Percentiles rank a stretch among this genome's conserved stretches.
phyloP scores from a whole-genome alignment of 495 filamentous ascomycete species.

The Hypomontagnella monticulosa region DNA sequence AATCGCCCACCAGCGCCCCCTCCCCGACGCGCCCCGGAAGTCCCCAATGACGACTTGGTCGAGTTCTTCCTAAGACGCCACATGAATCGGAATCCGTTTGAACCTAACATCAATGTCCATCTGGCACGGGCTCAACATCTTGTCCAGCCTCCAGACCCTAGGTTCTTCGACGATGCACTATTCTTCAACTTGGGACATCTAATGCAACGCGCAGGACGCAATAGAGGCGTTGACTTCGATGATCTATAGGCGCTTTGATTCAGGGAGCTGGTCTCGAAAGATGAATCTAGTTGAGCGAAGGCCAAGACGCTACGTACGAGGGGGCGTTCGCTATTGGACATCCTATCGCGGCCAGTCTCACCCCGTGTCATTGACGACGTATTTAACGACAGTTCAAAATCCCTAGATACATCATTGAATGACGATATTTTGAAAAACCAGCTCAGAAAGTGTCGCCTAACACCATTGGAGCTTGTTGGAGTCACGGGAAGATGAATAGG shows the following conservation, averaged over 20 bases:
- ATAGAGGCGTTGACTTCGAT: background rate
- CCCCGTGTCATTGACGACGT: no score
- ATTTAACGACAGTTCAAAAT: no score
- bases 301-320: no score
- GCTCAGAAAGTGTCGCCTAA: no score
- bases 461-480: no score
- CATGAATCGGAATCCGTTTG: slow-evolving; percentile 18
- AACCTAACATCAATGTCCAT: slow-evolving; percentile 7
- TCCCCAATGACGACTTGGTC: background rate
- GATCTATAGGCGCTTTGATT: background rate
- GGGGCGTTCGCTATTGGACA: no score
- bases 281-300: no score
- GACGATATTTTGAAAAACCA: no score
- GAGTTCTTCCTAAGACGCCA: background rate
- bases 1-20: background rate
- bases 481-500: no score
- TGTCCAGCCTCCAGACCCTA: background rate
- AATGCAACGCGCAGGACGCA: slow-evolving; percentile 9
- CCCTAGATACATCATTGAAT: no score
- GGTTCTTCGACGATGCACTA: slow-evolving; percentile 8
- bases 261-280: no score
- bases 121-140: background rate
- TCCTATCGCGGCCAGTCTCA: no score
- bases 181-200: slow-evolving; percentile 18
- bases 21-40: background rate